A percentile compares a stretch with the other conserved stretches of the same genome.
These are phyloP conservation scores for Narthecium ossifragum DNA, from an alignment of 106 monocot genomes.

Conservation along the genomic window DNA sequence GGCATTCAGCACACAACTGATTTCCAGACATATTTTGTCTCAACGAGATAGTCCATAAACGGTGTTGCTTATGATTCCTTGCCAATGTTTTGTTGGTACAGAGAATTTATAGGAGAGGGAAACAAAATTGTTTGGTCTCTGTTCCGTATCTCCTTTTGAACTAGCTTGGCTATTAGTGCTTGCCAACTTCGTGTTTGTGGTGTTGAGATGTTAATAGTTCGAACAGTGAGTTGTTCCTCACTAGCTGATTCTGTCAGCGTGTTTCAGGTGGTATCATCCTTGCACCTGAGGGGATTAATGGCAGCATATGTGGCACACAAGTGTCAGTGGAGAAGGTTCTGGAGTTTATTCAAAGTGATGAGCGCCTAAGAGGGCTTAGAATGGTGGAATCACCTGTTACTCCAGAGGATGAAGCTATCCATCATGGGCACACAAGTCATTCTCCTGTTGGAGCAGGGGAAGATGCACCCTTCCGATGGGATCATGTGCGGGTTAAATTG, in stretches of 20 bases:
- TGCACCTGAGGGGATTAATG: slow-evolving; percentile 97
- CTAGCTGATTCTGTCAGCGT: slow-evolving; percentile 77
- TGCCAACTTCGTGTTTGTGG: too few species aligned
- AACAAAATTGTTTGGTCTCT: not conserved
- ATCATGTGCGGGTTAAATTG: slow-evolving; percentile 95
- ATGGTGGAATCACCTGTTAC: slow-evolving; percentile 84
- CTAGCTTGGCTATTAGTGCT: too few species aligned
- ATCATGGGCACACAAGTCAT: slow-evolving; percentile 81
- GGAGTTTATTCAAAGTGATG: slow-evolving; percentile 72
- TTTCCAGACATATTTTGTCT: too few species aligned
- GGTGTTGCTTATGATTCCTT: too few species aligned
- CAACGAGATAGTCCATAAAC: too few species aligned
- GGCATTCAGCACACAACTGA: too few species aligned
- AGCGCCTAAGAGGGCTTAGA: slow-evolving; percentile 65
- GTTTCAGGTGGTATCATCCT: slow-evolving; percentile 99
- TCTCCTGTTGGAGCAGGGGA: slow-evolving; percentile 97
- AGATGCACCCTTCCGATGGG: slow-evolving; percentile 98
- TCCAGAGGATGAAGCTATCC: slow-evolving; percentile 93
- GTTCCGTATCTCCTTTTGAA: not conserved
- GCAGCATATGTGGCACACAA: slow-evolving; percentile 83
- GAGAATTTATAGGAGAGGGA: too few species aligned
- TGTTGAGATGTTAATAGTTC: too few species aligned
- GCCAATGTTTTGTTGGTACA: too few species aligned
- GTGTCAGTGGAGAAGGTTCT: slow-evolving; percentile 76
- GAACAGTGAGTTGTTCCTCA: slow-evolving; percentile 22